Evolutionary conservation across 2,329 filamentous ascomycete species (phyloP), one percentile per base, ranked within the genome.

Genomic region (Passalora sequoiae): DNA sequence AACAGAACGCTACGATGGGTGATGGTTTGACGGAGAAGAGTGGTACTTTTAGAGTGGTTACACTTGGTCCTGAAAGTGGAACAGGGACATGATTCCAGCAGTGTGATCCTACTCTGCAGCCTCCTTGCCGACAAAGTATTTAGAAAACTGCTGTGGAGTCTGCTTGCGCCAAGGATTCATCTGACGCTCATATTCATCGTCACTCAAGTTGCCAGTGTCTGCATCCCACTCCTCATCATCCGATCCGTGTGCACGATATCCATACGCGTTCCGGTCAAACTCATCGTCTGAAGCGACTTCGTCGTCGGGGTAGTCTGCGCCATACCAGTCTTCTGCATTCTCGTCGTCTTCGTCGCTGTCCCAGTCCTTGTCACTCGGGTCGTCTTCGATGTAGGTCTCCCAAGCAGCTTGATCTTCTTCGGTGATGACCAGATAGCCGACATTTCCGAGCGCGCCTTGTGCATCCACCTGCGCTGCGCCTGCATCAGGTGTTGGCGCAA

Each of bases 301-400:
- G 41, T 89, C 84, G 49, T 89, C 85, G 0, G 85, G 85, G 54
- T 89, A 89, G 61, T 89, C 85, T 41, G 84, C 82, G 3, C 81
- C 80, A 59, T 89, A 88, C 64, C 87, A 81, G 57, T 87, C 83
- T 60, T 89, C 85, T 25, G 85, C 83, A 58, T 83, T 82, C 27
- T 77, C 77, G 51, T 82, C 78, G 19, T 78, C 77, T 49, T 81
- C 78, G 46, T 81, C 79, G 24, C 71, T 77, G 49, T 78, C 72
- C 65, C 73, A 78, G 33, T 73, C 70, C 31, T 72, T 56, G 22
- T 65, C 70, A 33, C 74, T 75, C 12, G 66, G 65, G 9, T 74
- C 71, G 10, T 76, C 72, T n/a, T 74, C 69, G 43, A 72, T 68
- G 57, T 77, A 77, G 17, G 69, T 65, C 45, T 78, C 73, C 78